phyloP scores from a whole-genome alignment of 306 rosid genomes.

The Begonia loranthoides region DNA sequence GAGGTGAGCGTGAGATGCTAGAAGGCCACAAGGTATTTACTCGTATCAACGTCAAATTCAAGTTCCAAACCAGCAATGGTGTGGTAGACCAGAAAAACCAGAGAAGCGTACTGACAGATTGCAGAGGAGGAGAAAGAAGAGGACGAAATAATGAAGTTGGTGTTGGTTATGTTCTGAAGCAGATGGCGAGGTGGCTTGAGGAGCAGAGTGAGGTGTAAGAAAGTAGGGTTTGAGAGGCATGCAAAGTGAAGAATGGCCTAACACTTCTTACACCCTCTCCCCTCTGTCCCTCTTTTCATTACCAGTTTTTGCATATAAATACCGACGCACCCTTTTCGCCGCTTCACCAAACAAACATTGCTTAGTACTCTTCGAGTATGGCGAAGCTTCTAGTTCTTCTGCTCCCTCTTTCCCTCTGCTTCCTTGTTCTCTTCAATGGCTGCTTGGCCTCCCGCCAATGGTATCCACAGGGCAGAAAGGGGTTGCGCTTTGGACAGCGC shows the following conservation, averaged over 20 bases:
- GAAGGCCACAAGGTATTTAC: no score
- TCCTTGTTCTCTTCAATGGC: slow-evolving; percentile 24
- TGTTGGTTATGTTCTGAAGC: no score
- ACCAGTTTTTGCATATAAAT: neutral
- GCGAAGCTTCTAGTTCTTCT: slow-evolving; percentile 25
- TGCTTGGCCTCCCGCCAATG: slow-evolving; percentile 10
- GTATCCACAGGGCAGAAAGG: neutral
- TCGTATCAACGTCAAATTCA: no score
- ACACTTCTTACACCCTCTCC: neutral
- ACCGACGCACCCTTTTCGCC: neutral
- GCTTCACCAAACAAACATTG: neutral
- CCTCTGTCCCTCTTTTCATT: neutral
- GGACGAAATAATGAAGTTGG: no score
- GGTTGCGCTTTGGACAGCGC: neutral
- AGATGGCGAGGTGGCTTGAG: no score
- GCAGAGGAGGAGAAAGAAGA: no score
- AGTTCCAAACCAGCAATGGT: no score
- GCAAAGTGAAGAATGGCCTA: neutral
- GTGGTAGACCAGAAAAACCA: no score
- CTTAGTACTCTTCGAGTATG: slow-evolving; percentile 9
- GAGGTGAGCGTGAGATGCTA: no score
- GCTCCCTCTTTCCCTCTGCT: slow-evolving; percentile 28
- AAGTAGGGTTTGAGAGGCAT: neutral
- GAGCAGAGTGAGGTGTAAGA: neutral
- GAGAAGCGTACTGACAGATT: no score